phyloP scores from a whole-genome alignment of 2,329 filamentous ascomycete genomes.

The Penicillium aurantiogriseum region DNA sequence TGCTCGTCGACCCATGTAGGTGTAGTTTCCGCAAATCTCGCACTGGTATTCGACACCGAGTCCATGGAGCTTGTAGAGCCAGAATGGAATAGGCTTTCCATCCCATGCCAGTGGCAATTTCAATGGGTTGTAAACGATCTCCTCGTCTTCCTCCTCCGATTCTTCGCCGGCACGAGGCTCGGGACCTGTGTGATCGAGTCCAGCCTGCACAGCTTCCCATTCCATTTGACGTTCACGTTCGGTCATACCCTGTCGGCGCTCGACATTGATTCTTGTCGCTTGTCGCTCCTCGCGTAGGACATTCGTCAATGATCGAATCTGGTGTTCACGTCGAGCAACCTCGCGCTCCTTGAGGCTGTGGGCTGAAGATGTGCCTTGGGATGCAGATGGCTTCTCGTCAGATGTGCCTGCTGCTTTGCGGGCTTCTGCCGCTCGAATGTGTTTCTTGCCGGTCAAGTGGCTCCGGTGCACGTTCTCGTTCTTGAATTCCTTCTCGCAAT shows the following conservation, averaged over 20 bases:
- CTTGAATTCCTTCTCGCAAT: constrained; percentile 92
- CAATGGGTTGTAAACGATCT: constrained; percentile 93
- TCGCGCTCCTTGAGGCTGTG: constrained; percentile 77
- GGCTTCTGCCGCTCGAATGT: constrained; percentile 76
- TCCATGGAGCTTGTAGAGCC: constrained; percentile 96
- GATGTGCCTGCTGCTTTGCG: constrained; percentile 50
- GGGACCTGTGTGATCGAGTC: constrained; percentile 45
- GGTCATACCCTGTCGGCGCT: constrained; percentile 96
- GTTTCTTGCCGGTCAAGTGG: constrained; percentile 88
- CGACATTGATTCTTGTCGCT: constrained; percentile 90
- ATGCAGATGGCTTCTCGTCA: constrained; percentile 29
- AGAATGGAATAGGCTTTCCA: constrained; percentile 97
- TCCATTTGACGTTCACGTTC: constrained; percentile 93
- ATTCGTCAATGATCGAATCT: constrained; percentile 73
- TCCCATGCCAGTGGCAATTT: constrained; percentile 97
- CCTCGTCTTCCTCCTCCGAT: constrained; percentile 74
- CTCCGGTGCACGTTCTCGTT: constrained; percentile 93
- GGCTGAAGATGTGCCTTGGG: constrained; percentile 23
- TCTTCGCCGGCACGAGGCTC: constrained; percentile 52
- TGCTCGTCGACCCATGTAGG: constrained; percentile 95
- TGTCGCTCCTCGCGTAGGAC: constrained; percentile 83
- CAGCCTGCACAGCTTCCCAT: constrained; percentile 77
- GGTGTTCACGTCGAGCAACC: constrained; percentile 83
- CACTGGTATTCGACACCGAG: constrained; percentile 92
- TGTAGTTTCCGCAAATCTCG: constrained; percentile 96